phyloP scores from a whole-genome alignment of 1,139 yeast genomes.

The Geotrichum europaeum region DNA sequence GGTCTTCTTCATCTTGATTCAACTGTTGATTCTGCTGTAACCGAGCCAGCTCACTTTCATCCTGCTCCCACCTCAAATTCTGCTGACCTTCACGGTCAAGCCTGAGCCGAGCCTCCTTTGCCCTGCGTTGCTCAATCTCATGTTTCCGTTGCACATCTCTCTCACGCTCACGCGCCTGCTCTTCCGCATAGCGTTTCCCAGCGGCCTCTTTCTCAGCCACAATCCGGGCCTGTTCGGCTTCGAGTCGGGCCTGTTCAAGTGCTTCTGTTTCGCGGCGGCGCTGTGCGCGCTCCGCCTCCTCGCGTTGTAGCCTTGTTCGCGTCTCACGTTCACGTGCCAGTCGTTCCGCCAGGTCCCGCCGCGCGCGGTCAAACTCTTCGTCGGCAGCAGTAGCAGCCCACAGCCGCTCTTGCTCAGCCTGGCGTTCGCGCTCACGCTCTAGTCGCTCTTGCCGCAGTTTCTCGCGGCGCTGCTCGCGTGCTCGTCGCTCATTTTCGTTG shows the following conservation, averaged over 20 bases:
- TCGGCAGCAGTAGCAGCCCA: not conserved
- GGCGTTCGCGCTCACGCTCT: not conserved
- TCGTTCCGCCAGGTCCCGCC: not conserved
- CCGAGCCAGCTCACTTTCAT: not conserved
- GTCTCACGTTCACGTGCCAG: not conserved
- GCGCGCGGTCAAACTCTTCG: not conserved
- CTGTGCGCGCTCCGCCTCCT: not conserved
- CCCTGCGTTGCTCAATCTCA: not conserved
- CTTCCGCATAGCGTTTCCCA: not conserved
- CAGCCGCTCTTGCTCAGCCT: not conserved
- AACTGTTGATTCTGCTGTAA: too few relatives aligned
- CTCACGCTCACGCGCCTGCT: not conserved
- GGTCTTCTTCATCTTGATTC: not conserved
- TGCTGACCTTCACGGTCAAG: not conserved
- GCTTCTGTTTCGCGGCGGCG: not conserved
- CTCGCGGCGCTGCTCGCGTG: not conserved
- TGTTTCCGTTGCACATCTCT: not conserved
- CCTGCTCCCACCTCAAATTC: not conserved
- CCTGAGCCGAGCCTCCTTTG: not conserved
- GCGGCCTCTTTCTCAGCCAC: not conserved
- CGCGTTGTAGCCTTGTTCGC: not conserved
- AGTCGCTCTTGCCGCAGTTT: not conserved
- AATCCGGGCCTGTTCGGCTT: not conserved
- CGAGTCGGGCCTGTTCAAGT: not conserved
- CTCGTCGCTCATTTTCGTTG: not conserved